Evolutionary conservation across 345 rosid genomes (phyloP).

Genomic region (Sonneratia alba): DNA sequence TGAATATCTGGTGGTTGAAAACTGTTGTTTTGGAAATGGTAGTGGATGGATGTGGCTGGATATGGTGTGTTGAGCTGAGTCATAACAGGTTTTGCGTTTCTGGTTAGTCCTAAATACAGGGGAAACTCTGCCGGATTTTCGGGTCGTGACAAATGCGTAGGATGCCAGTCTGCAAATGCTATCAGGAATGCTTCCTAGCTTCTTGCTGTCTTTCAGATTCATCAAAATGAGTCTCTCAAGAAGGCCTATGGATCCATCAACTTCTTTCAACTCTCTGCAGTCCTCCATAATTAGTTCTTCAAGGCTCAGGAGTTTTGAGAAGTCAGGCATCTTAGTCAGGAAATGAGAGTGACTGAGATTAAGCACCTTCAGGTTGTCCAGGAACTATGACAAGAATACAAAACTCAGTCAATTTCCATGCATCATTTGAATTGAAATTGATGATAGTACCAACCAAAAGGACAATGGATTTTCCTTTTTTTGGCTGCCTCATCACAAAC

Average conservation of each 20-base stretch:
- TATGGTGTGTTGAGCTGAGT: too few species aligned
- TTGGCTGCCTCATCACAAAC: too few species aligned
- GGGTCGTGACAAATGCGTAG: too few species aligned
- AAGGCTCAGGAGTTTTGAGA: conserved; percentile 10
- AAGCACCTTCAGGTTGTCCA: conserved; percentile 11
- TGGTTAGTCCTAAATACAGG: too few species aligned
- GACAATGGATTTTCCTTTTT: background rate
- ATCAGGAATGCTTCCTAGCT: conserved; percentile 18
- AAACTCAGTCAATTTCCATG: background rate
- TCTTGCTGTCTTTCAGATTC: conserved; percentile 19
- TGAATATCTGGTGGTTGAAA: too few species aligned
- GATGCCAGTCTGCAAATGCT: conserved; percentile 11
- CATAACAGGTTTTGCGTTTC: too few species aligned
- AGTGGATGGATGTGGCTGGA: too few species aligned
- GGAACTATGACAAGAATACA: background rate
- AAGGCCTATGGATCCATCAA: conserved; percentile 16
- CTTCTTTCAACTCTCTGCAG: conserved; percentile 13
- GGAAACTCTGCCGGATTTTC: too few species aligned
- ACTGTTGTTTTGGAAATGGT: too few species aligned
- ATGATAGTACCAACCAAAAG: too few species aligned
- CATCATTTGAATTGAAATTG: background rate
- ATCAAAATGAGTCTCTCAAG: conserved; percentile 8
- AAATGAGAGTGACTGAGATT: conserved; percentile 15
- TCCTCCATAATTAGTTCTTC: conserved; percentile 11
- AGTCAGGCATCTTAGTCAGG: conserved; percentile 2